Evolutionary conservation across 2,329 filamentous ascomycete genomes (phyloP).

Genomic region (Cercospora zeae-maydis): DNA sequence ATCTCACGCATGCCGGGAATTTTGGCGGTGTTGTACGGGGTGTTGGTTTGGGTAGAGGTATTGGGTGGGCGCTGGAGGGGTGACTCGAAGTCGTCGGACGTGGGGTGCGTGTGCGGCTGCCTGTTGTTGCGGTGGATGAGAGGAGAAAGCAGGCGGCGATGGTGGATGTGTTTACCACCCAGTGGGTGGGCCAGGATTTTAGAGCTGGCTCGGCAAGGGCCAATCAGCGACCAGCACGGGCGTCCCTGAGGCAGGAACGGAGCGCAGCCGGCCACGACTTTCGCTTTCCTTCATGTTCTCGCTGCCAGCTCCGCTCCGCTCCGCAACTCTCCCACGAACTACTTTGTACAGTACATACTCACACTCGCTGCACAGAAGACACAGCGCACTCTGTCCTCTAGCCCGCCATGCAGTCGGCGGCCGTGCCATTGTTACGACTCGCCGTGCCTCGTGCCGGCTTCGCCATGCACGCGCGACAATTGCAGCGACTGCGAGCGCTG

Average conservation of each 20-base stretch:
- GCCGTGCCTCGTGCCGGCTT: conserved; percentile 24
- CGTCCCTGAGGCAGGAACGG: conserved; percentile 9
- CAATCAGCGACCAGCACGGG: background rate
- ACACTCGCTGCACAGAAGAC: background rate
- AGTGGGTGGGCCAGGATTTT: conserved; percentile 4
- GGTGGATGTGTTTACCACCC: conserved; percentile 3
- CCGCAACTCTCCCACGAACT: no score
- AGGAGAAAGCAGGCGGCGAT: conserved; percentile 10
- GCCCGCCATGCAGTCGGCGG: background rate
- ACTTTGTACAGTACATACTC: background rate
- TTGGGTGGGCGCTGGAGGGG: background rate
- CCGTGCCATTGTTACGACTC: conserved; percentile 12
- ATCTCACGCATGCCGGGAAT: conserved; percentile 63
- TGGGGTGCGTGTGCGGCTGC: conserved; percentile 1
- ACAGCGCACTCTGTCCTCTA: background rate
- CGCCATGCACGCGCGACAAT: conserved; percentile 29
- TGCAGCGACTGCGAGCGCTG: conserved; percentile 14
- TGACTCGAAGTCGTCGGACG: conserved; percentile 18
- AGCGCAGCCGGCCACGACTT: background rate
- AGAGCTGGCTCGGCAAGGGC: background rate
- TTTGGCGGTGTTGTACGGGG: conserved; percentile 25
- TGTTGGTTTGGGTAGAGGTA: conserved; percentile 25
- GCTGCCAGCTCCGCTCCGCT: background rate
- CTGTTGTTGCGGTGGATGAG: conserved; percentile 9
- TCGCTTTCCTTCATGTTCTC: background rate